A percentile compares a stretch with the other conserved stretches of the same genome.
phyloP scores from a whole-genome alignment of 129 eudicot species.

The Centrapalus pauciflorus region DNA sequence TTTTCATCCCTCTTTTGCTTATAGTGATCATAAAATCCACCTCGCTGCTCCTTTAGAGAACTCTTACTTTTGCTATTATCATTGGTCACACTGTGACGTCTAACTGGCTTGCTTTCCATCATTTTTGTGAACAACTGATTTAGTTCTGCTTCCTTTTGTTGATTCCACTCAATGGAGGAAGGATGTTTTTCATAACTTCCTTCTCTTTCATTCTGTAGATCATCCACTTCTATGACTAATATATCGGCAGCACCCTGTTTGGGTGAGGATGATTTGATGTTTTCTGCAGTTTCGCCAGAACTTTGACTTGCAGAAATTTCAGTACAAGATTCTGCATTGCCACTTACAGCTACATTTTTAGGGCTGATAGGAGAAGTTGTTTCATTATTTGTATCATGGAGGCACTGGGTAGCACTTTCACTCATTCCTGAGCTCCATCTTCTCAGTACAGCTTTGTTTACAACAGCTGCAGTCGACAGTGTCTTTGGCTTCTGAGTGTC shows the following conservation, averaged over 20 bases:
- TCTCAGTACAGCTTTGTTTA: constrained; percentile 77
- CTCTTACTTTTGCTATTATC: constrained; percentile 38
- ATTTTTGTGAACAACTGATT: constrained; percentile 76
- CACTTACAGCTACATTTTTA: constrained; percentile 26
- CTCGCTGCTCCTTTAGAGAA: constrained; percentile 40
- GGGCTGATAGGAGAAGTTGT: constrained; percentile 19
- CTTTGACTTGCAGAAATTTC: constrained; percentile 13
- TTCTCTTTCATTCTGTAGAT: constrained; percentile 24
- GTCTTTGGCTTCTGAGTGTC: constrained; percentile 58
- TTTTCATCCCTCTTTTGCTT: constrained; percentile 80
- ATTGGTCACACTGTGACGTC: constrained; percentile 36
- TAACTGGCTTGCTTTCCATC: constrained; percentile 71
- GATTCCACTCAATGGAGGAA: constrained; percentile 74
- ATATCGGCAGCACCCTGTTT: constrained; percentile 29
- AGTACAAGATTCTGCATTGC: constrained; percentile 17
- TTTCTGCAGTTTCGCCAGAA: constrained; percentile 36
- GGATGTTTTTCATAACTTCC: constrained; percentile 43
- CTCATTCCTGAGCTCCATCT: constrained; percentile 95
- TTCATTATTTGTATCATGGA: constrained; percentile 31
- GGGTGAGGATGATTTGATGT: constrained; percentile 23
- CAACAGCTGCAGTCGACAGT: constrained; percentile 32
- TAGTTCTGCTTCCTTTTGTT: constrained; percentile 88
- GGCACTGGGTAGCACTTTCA: constrained; percentile 40
- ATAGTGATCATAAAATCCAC: constrained; percentile 65
- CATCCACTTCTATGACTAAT: constrained; percentile 20